Percentiles rank a stretch among this genome's conserved stretches.
These are phyloP conservation scores for Pythium inflatum DNA, from an alignment of 352 stramenopile species.

Conservation along the genomic window DNA sequence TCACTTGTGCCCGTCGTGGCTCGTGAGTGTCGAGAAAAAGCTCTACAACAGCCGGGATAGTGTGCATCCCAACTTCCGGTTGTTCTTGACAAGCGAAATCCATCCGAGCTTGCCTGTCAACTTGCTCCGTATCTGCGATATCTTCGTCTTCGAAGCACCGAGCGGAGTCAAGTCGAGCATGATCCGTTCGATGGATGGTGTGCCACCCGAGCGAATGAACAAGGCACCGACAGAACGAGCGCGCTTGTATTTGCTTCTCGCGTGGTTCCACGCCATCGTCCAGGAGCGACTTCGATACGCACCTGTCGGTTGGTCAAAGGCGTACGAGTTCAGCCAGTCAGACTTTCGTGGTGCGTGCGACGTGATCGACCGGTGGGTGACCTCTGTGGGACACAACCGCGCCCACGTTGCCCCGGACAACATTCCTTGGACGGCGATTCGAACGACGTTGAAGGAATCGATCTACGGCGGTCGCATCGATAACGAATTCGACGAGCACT, in stretches of 20 bases:
- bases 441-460: slow-evolving; percentile 95
- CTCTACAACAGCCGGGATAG: slow-evolving; percentile 88
- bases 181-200: slow-evolving; percentile 93
- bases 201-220: slow-evolving; percentile 93
- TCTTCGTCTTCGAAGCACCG: slow-evolving; percentile 98
- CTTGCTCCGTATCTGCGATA: slow-evolving; percentile 95
- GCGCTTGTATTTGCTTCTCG: slow-evolving; percentile 96
- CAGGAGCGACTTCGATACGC: slow-evolving; percentile 98
- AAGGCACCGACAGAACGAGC: slow-evolving; percentile 84
- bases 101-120: slow-evolving; percentile 95
- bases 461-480: slow-evolving; percentile 98
- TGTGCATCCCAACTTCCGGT: slow-evolving; percentile 75
- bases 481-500: slow-evolving; percentile 95
- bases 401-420: slow-evolving; percentile 94
- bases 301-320: slow-evolving; percentile 98
- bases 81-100: slow-evolving; percentile 99
- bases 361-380: slow-evolving; percentile 97
- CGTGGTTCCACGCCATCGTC: slow-evolving; percentile 98
- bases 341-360: slow-evolving; percentile 97
- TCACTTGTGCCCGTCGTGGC: slow-evolving; percentile 98
- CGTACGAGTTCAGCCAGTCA: slow-evolving; percentile 99
- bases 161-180: slow-evolving; percentile 98
- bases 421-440: slow-evolving; percentile 98
- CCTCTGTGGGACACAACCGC: slow-evolving; percentile 80
- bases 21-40: slow-evolving; percentile 97